Evolutionary conservation across 768 basidiomycete genomes (phyloP), one percentile per base, ranked within the genome.

Genomic region (Candolleomyces efflorescens): DNA sequence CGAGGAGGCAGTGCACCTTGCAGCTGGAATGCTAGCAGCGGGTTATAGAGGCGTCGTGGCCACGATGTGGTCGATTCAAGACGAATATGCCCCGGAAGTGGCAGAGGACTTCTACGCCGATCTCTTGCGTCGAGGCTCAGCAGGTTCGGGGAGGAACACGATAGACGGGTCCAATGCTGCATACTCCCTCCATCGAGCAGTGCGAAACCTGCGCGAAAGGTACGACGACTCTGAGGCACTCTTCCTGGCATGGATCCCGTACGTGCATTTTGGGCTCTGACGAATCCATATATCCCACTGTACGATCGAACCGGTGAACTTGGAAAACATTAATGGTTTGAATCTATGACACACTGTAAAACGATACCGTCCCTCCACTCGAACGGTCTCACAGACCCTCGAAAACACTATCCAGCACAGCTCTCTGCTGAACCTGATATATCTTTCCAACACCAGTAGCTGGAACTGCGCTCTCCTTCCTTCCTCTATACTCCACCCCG

Each of bases 371-470:
- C 11, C 32, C 32, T 32, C 32, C 32, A n/a, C 32, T 7, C 11
- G 32, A 32, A 32, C 32, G 11, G 32, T 47, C 46, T 32, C 20
- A 53, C 51, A 82, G 56, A 18, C 73, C 76, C 43, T 76, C 69
- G 64, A 92, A 90, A 2, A 82, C 82, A 20, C 74, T 73, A 37
- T 81, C 80, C 13, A 92, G 53, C 20, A 94, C 74, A 47, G 66
- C 77, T 64, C 75, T 75, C 71, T 90, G 87, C 69, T 94, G 89
- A 22, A 53, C 72, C 53, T 74, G 74, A 72, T 93, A 92, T 45
- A 87, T 67, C 64, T 76, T 82, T 53, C 88, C 87, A 59, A 87
- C 83, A 0, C 90, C 93, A 18, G 89, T 86, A 7, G 84, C 94
- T 44, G 90, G 89, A 27, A 94, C 73, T 17, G 89, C 82, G 64